Base-by-base conservation (phyloP, 345 rosid species). In the Stellera chamaejasme region DNA sequence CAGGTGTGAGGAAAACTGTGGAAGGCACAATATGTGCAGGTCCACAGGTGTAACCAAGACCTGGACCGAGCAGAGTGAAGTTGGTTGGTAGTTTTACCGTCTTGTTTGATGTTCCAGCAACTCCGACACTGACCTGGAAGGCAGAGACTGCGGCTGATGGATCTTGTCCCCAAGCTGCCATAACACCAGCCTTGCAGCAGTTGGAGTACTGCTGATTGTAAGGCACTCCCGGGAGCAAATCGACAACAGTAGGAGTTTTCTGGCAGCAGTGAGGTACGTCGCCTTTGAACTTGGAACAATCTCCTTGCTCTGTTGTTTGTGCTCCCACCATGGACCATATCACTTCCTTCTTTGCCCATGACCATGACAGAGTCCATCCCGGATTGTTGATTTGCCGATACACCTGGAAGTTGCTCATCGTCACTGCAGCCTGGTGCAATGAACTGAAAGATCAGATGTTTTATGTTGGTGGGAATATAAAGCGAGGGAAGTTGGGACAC, bases 291-390 rank as follows among this genome's bases (percentile, higher is more conserved):
- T 80, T 84, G 41, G 96, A 82, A 60, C 96, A 84, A 45, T 84
- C 96, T 58, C 92, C 96, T 77, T 84, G 96, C 59, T 87, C 91
- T 28, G 85, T 87, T 15, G 96, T 71, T 74, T 87, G 96, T 48
- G 82, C 81, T 43, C 96, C 96, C 13, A 55, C 72, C 87, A 87
- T 87, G 48, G 76, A 58, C 96, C 96, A 87, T 61, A 84, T 80
- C 59, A 87, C 87, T 59, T 87, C 96, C 72, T 84, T 84, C 64
- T 84, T 87, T 13, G 74, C 76, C 89, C 96, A 87, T 66, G 69
- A 42, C 96, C 96, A 87, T 44, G 80, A 77, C 8, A 87, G 52
- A 26, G 87, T 82, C 96, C 92, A 87, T 5, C 92, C 96, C 12
- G 96, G 89, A n/a, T 73, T 72, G 50, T 66, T 67, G 44, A 87